Evolutionary conservation across 305 asterid species (phyloP), one percentile per base, ranked within the genome.

Genomic region (Solanum hybrid): DNA sequence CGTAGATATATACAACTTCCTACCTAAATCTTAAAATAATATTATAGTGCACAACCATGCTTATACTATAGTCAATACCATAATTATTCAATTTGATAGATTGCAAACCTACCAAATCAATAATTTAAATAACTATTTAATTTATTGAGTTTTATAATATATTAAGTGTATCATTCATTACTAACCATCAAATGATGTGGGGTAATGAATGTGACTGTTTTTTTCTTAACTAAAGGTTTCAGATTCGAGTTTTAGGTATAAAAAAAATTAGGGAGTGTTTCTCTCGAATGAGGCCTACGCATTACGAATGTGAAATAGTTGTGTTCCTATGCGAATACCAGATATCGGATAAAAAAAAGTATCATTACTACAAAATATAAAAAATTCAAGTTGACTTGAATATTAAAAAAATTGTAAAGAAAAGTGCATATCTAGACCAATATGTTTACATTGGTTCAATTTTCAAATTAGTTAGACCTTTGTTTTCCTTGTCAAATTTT

Each of bases 71-170:
- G 75, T 84, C 88, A 84, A 84, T 84, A 51, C 39, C 15, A 45
- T 45, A 84, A 84, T 84, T 84, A 51, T 51, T 84, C 14, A 84
- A 84, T 45, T 51, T 84, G 39, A 84, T 84, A 51, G 88, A 45
- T 84, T 84, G 38, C 75, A 84, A 84, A 45, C 22, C 88, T 51
- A 51, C 88, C 88, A 45, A 51, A 84, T 84, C 88, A 84, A 84
- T 20, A 20, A 17, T 84, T 84, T 51, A 10, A 84, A 29, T 84
- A 84, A 84, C 2, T 9, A 84, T 29, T 51, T 84, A 45, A 84
- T 31, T 51, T 51, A 45, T 84, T 10, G 75, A 45, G 17, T 84
- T 80, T 84, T 29, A 84, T 84, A 45, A 15, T 6, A 45, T 51
- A 45, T 10, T 10, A 33, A 83, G 75, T 45, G 5, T 29, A 29